phyloP scores from a whole-genome alignment of 495 filamentous ascomycete genomes.

The Letharia lupina region DNA sequence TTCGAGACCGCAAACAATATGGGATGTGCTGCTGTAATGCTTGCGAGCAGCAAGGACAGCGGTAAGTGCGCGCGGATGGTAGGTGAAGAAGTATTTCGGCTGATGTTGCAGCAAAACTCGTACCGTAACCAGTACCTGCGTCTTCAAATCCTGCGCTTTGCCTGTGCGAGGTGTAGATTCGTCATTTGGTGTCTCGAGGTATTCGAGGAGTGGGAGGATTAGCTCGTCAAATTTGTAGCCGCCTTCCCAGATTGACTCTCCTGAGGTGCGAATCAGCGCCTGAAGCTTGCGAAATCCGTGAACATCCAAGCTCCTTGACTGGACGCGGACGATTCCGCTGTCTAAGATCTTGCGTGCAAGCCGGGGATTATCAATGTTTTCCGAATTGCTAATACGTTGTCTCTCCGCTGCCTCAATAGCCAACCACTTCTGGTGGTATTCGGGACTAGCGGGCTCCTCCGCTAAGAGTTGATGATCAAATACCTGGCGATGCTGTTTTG shows the following conservation, averaged over 20 bases:
- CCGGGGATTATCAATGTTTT: constrained; percentile 36
- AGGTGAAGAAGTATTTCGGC: constrained; percentile 52
- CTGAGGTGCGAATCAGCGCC: constrained; percentile 61
- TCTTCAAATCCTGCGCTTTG: constrained; percentile 67
- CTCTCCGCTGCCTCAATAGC: constrained; percentile 13
- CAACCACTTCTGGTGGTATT: constrained; percentile 20
- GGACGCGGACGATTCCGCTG: constrained; percentile 69
- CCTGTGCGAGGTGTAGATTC: constrained; percentile 39
- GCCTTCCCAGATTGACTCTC: constrained; percentile 44
- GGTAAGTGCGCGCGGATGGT: constrained; percentile 56
- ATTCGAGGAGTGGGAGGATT: constrained; percentile 62
- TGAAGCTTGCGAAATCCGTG: constrained; percentile 86
- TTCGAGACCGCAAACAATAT: constrained; percentile 52
- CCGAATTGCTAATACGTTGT: constrained; percentile 13
- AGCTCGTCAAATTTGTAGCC: constrained; percentile 61
- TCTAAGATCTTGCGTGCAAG: constrained; percentile 53
- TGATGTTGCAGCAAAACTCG: constrained; percentile 66
- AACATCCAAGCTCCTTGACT: constrained; percentile 63
- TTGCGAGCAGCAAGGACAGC: constrained; percentile 58
- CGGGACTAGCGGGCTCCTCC: constrained; percentile 17
- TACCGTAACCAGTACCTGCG: constrained; percentile 73
- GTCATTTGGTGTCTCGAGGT: constrained; percentile 50
- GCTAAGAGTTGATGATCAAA: constrained; percentile 19
- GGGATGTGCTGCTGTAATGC: constrained; percentile 43
- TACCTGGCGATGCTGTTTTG: constrained; percentile 18